A percentile compares a stretch with the other conserved stretches of the same genome.
phyloP scores from a whole-genome alignment of 106 monocot genomes.

The Ottelia alismoides region DNA sequence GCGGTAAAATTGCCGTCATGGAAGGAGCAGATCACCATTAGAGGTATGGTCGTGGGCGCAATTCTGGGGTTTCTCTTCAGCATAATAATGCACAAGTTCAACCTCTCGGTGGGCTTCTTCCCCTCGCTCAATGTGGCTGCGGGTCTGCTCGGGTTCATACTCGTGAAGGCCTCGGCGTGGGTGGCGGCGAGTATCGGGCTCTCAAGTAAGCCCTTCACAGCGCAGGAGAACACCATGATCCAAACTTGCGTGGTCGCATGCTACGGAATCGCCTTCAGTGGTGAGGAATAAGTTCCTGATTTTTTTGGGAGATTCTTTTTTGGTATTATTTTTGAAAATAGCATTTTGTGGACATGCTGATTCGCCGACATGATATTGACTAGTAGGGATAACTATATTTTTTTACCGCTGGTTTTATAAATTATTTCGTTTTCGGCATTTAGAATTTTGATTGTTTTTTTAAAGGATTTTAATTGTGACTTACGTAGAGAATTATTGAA shows the following conservation, averaged over 20 bases:
- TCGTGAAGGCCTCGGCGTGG: background rate
- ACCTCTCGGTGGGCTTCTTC: slow-evolving; percentile 2
- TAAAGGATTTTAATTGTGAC: no score
- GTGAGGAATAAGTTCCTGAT: no score
- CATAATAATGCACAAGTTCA: slow-evolving; percentile 2
- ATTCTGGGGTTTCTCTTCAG: background rate
- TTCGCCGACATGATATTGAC: no score
- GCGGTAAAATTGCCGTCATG: no score
- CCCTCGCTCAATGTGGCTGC: slow-evolving; percentile 2
- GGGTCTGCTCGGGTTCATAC: background rate
- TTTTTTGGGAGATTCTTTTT: no score
- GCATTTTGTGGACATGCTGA: no score
- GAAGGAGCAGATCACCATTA: slow-evolving; percentile 1
- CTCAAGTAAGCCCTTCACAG: background rate
- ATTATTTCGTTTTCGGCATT: no score
- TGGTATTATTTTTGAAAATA: no score
- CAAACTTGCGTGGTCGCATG: slow-evolving; percentile 2
- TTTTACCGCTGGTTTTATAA: no score
- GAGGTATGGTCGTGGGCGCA: background rate
- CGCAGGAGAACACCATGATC: slow-evolving; percentile 3
- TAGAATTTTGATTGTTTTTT: no score
- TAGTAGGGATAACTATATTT: no score
- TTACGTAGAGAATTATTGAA: no score
- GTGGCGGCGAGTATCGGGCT: background rate
- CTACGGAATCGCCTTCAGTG: background rate